Evolutionary conservation across 2,329 filamentous ascomycete genomes (phyloP).

Genomic region (Hypoxylon sp.): DNA sequence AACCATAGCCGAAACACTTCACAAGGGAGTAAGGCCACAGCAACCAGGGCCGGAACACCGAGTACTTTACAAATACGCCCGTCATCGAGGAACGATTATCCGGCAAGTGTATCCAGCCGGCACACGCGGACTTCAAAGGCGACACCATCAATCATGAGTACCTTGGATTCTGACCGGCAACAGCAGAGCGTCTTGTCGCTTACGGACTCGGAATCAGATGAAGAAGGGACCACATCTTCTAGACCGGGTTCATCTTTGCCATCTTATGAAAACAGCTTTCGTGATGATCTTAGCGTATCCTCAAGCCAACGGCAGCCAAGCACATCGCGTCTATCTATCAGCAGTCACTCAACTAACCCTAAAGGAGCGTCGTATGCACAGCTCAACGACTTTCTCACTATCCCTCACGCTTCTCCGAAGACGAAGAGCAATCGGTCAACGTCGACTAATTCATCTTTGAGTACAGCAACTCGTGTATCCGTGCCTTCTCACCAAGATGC

Average conservation of each 20-base stretch:
- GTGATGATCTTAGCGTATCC: conserved; percentile 45
- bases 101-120: conserved; percentile 68
- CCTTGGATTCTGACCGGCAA: conserved; percentile 66
- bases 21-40: conserved; percentile 49
- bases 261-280: conserved; percentile 50
- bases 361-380: conserved; percentile 60
- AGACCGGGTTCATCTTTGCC: conserved; percentile 55
- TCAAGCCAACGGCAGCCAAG: conserved; percentile 37
- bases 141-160: conserved; percentile 64
- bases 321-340: conserved; percentile 43
- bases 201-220: conserved; percentile 70
- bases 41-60: conserved; percentile 49
- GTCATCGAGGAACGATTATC: conserved; percentile 58
- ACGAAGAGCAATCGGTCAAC: conserved; percentile 41
- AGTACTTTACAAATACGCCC: conserved; percentile 49
- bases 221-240: conserved; percentile 58
- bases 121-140: conserved; percentile 69
- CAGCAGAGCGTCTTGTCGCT: conserved; percentile 70
- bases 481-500: conserved; percentile 50
- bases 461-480: conserved; percentile 43
- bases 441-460: conserved; percentile 50
- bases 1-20: conserved; percentile 49
- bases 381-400: conserved; percentile 61
- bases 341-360: conserved; percentile 53
- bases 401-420: conserved; percentile 54